Conservation (phyloP, 1,284 basidiomycete species). For the Gomphus bonarii region DNA sequence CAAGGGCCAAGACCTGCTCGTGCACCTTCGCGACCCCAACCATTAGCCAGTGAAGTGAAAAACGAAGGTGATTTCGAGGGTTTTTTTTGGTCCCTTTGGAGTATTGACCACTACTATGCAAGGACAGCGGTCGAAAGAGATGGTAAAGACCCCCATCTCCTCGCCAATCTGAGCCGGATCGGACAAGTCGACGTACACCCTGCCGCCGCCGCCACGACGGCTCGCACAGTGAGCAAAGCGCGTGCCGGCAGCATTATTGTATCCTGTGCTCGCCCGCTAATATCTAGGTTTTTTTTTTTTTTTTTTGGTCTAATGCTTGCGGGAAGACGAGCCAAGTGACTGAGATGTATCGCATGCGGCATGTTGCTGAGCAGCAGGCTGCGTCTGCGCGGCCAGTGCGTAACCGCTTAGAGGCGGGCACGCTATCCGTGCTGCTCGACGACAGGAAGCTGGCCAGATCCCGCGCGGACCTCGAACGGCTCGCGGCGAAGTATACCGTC, state of each 20-base stretch:
- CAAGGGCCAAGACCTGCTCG: slow-evolving; percentile 10
- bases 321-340: slow-evolving; percentile 26
- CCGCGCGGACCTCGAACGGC: slow-evolving; percentile 32
- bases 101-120: background rate
- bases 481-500: slow-evolving; percentile 50
- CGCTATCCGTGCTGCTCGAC: slow-evolving; percentile 55
- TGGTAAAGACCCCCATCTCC: slow-evolving; percentile 65
- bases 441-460: slow-evolving; percentile 45
- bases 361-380: slow-evolving; percentile 46
- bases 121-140: slow-evolving; percentile 56
- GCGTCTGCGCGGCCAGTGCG: slow-evolving; percentile 26
- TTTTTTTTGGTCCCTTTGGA: background rate
- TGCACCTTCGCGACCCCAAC: slow-evolving; percentile 15
- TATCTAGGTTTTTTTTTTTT: background rate
- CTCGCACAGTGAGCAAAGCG: slow-evolving; percentile 36
- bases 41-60: slow-evolving; percentile 41
- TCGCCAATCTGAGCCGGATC: slow-evolving; percentile 58
- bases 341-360: slow-evolving; percentile 39
- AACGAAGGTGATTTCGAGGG: slow-evolving; percentile 32
- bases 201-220: slow-evolving; percentile 17
- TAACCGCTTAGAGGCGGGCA: slow-evolving; percentile 47
- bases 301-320: too few relatives aligned
- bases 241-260: too few relatives aligned
- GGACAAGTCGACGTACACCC: slow-evolving; percentile 64
- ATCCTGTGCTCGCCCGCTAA: background rate